Conservation (phyloP, 2,329 filamentous ascomycete genomes). For the Penicillium sp. region DNA sequence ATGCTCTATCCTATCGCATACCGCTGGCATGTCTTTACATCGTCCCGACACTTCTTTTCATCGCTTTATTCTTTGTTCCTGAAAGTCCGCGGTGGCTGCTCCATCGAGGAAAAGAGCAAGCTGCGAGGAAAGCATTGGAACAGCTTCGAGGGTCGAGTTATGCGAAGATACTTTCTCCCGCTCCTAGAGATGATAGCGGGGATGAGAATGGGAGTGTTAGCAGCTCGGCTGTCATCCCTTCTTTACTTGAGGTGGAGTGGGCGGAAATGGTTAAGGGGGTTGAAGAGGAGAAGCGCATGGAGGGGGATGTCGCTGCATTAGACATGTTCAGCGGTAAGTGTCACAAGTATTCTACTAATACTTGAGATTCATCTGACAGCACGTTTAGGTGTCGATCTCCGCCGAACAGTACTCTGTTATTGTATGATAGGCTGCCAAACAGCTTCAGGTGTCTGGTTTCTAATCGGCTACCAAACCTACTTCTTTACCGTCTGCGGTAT, state of each 20-base stretch:
- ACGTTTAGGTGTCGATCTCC: conserved; percentile 48
- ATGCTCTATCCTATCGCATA: conserved; percentile 33
- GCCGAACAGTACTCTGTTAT: conserved; percentile 57
- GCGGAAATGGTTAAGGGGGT: conserved; percentile 17
- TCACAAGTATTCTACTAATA: background rate
- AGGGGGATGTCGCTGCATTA: conserved; percentile 12
- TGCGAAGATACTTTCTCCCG: background rate
- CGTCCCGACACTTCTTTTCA: conserved; percentile 25
- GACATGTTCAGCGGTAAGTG: conserved; percentile 16
- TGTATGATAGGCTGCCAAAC: conserved; percentile 54
- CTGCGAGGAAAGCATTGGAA: conserved; percentile 14
- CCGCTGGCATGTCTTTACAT: conserved; percentile 29
- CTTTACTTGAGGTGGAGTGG: conserved; percentile 16
- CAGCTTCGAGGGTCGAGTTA: conserved; percentile 7
- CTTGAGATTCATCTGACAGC: background rate
- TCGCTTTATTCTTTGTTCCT: conserved; percentile 32
- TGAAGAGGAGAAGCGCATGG: conserved; percentile 15
- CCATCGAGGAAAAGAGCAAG: conserved; percentile 23
- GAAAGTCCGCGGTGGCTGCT: conserved; percentile 34
- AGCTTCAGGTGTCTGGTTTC: conserved; percentile 54
- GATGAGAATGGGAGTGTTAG: conserved; percentile 4
- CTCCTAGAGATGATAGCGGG: background rate
- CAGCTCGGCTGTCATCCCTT: background rate
- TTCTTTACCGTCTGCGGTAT: conserved; percentile 53
- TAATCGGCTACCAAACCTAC: conserved; percentile 57